phyloP scores from a whole-genome alignment of 371 early-diverging fungal genomes.

The Zopfochytrium polystomum region DNA sequence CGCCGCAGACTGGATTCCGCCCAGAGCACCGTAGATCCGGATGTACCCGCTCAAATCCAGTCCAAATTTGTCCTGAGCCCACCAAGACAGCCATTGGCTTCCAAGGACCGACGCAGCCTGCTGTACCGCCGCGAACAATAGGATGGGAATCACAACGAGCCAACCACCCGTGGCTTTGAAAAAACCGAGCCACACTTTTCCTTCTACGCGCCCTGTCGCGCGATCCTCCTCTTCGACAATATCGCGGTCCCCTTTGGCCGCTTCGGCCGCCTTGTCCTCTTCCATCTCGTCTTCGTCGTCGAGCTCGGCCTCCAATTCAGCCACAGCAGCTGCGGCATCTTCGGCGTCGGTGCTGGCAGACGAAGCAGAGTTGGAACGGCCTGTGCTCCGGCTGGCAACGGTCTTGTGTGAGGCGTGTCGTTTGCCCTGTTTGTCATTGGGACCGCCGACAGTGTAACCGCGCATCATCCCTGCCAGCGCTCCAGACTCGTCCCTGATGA shows the following conservation, averaged over 20 bases:
- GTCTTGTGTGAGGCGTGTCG: no score
- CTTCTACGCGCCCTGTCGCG: slow-evolving; percentile 29
- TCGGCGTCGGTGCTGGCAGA: slow-evolving; percentile 3
- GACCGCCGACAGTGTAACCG: no score
- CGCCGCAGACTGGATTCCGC: no score
- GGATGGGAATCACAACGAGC: slow-evolving; percentile 19
- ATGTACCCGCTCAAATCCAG: slow-evolving; percentile 9
- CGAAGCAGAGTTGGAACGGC: slow-evolving; percentile 28
- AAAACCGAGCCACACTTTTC: slow-evolving; percentile 29
- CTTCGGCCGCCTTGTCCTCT: neutral
- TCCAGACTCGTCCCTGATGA: slow-evolving; percentile 29
- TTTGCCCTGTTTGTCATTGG: no score
- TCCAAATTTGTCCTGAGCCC: slow-evolving; percentile 25
- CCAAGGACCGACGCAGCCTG: slow-evolving; percentile 25
- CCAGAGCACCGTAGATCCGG: slow-evolving; percentile 15
- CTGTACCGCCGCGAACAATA: slow-evolving; percentile 12
- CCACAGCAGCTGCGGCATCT: neutral
- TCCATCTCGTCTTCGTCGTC: neutral
- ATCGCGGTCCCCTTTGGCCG: slow-evolving; percentile 48
- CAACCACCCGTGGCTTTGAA: slow-evolving; percentile 28
- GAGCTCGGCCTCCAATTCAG: neutral
- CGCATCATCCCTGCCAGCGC: no score
- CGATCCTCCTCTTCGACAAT: slow-evolving; percentile 39
- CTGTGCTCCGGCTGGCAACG: no score
- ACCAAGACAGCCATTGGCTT: slow-evolving; percentile 37